Evolutionary conservation across 352 stramenopile species (phyloP).

Genomic region (Phytophthora agathidicida): DNA sequence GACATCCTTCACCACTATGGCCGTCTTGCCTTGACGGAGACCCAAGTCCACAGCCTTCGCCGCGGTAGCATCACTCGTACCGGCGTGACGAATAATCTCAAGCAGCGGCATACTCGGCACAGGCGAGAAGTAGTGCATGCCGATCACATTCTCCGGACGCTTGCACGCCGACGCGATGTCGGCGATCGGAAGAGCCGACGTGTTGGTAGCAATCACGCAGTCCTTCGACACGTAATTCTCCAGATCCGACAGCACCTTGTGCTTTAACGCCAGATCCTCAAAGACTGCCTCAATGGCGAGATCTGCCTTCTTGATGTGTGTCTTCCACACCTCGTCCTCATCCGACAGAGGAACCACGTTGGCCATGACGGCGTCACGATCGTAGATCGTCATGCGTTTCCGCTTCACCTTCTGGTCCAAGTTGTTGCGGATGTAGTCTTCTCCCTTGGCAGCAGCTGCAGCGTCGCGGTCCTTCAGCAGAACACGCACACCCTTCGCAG

Average conservation of each 20-base stretch:
- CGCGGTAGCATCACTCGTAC: constrained; percentile 89
- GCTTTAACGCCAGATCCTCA: constrained; percentile 97
- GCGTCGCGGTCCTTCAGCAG: constrained; percentile 97
- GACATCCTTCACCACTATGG: constrained; percentile 98
- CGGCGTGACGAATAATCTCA: constrained; percentile 97
- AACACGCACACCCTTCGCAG: constrained; percentile 94
- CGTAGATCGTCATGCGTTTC: constrained; percentile 92
- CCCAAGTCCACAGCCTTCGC: constrained; percentile 95
- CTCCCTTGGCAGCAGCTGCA: constrained; percentile 74
- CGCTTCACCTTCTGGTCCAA: constrained; percentile 96
- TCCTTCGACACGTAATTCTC: constrained; percentile 93
- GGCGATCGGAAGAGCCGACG: constrained; percentile 95
- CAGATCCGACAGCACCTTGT: constrained; percentile 94
- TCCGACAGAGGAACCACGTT: constrained; percentile 94
- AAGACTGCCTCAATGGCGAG: constrained; percentile 99
- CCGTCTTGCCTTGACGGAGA: constrained; percentile 98
- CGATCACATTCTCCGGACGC: constrained; percentile 93
- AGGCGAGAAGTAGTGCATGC: constrained; percentile 99
- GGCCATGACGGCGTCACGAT: constrained; percentile 91
- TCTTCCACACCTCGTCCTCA: constrained; percentile 91
- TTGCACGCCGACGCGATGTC: constrained; percentile 92
- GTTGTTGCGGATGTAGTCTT: constrained; percentile 95
- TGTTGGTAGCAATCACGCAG: constrained; percentile 98
- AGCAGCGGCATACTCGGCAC: constrained; percentile 98
- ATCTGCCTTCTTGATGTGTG: constrained; percentile 94